phyloP scores from a whole-genome alignment of 371 early-diverging fungal genomes.

The Lichtheimia corymbifera region DNA sequence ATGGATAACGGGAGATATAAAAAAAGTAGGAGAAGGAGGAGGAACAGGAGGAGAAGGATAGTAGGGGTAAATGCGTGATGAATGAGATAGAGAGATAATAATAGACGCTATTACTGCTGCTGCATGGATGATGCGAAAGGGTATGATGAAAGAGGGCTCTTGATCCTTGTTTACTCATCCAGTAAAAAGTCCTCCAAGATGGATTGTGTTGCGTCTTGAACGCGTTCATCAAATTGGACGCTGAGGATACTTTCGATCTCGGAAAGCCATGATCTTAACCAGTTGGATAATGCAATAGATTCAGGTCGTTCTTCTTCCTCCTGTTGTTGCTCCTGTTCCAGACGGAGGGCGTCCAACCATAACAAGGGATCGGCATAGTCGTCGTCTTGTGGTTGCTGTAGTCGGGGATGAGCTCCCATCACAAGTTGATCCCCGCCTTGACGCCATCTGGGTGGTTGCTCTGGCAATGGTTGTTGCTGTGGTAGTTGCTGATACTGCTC shows the following conservation, averaged over 20 bases:
- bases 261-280: conserved; percentile 22
- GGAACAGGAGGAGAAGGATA: background rate
- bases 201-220: conserved; percentile 27
- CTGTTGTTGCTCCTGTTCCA: conserved; percentile 2
- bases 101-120: too few species aligned
- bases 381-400: background rate
- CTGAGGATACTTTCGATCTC: conserved; percentile 19
- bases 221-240: conserved; percentile 25
- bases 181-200: conserved; percentile 28
- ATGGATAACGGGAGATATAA: background rate
- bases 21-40: background rate
- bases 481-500: background rate
- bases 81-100: too few species aligned
- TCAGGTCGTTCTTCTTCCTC: conserved; percentile 9
- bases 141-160: background rate
- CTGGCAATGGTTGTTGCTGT: background rate
- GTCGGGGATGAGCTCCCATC: background rate
- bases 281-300: conserved; percentile 15
- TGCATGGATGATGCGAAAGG: background rate
- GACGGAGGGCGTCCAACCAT: conserved; percentile 10
- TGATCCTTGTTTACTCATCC: conserved; percentile 17
- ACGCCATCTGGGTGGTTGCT: background rate
- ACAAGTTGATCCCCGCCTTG: background rate
- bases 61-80: conserved; percentile 1
- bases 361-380: background rate